A percentile compares a stretch with the other conserved stretches of the same genome.
These are phyloP conservation scores for Clausena lansium DNA, from an alignment of 345 rosid genomes.

Conservation along the genomic window DNA sequence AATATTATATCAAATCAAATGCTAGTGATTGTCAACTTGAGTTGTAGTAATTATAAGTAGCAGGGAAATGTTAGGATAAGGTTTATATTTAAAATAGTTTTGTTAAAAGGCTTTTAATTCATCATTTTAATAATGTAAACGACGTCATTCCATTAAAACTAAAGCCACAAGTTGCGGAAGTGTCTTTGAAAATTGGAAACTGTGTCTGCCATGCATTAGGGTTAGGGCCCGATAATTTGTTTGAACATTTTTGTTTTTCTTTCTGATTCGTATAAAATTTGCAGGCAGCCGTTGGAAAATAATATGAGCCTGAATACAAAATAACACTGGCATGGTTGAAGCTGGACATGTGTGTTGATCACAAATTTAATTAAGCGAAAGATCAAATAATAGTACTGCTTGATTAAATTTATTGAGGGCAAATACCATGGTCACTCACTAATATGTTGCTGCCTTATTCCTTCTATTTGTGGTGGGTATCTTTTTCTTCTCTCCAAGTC, in stretches of 20 bases:
- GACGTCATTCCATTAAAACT: slow-evolving; percentile 30
- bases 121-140: slow-evolving; percentile 6
- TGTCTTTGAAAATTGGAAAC: slow-evolving; percentile 22
- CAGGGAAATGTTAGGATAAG: not conserved
- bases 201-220: slow-evolving; percentile 1
- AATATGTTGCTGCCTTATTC: not conserved
- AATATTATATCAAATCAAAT: not conserved
- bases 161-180: slow-evolving; percentile 40
- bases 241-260: not conserved
- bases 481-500: slow-evolving; percentile 26
- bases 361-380: too few species aligned
- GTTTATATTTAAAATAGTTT: not conserved
- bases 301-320: not conserved
- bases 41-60: not conserved
- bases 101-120: not conserved
- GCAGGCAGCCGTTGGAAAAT: not conserved
- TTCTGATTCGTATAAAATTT: not conserved
- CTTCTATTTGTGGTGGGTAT: slow-evolving; percentile 24
- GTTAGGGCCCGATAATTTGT: not conserved
- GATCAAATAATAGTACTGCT: too few species aligned
- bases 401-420: too few species aligned
- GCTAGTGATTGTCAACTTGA: slow-evolving; percentile 4
- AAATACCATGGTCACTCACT: not conserved
- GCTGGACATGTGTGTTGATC: too few species aligned
- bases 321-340: too few species aligned